A percentile compares a stretch with the other conserved stretches of the same genome.
phyloP scores from a whole-genome alignment of 1,284 basidiomycete species.

The Cutaneotrichosporon cavernicola region DNA sequence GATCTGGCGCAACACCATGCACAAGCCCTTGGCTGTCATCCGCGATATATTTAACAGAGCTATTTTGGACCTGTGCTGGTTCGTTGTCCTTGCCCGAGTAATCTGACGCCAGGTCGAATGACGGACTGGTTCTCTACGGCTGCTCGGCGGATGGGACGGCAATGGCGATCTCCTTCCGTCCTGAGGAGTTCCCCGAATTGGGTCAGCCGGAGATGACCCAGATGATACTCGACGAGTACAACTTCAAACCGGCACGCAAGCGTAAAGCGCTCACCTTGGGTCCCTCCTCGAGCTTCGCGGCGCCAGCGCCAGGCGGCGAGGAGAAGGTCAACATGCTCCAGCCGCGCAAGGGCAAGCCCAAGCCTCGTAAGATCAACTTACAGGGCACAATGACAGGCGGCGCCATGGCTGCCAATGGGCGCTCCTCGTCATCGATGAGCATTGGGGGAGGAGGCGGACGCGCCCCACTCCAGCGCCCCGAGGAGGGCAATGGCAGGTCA shows the following conservation, averaged over 20 bases:
- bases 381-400: constrained; percentile 20
- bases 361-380: constrained; percentile 21
- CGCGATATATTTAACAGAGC: constrained; percentile 92
- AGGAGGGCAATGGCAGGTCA: neutral
- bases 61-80: constrained; percentile 93
- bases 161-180: constrained; percentile 78
- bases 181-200: constrained; percentile 77
- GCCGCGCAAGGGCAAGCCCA: constrained; percentile 28
- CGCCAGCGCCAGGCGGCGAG: constrained; percentile 10
- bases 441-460: constrained; percentile 7
- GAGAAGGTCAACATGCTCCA: constrained; percentile 29
- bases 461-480: constrained; percentile 7
- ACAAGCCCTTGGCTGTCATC: constrained; percentile 84
- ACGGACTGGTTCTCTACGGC: constrained; percentile 88
- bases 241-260: constrained; percentile 56
- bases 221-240: constrained; percentile 74
- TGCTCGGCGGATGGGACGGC: constrained; percentile 95
- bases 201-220: constrained; percentile 71
- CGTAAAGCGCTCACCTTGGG: constrained; percentile 16
- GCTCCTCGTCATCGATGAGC: constrained; percentile 8
- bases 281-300: constrained; percentile 29
- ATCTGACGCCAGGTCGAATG: constrained; percentile 66
- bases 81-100: neutral
- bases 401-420: constrained; percentile 7
- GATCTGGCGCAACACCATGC: constrained; percentile 88